A percentile compares a stretch with the other conserved stretches of the same genome.
Conservation (phyloP, 345 rosid genomes). For the Leavenworthia alabamica region DNA sequence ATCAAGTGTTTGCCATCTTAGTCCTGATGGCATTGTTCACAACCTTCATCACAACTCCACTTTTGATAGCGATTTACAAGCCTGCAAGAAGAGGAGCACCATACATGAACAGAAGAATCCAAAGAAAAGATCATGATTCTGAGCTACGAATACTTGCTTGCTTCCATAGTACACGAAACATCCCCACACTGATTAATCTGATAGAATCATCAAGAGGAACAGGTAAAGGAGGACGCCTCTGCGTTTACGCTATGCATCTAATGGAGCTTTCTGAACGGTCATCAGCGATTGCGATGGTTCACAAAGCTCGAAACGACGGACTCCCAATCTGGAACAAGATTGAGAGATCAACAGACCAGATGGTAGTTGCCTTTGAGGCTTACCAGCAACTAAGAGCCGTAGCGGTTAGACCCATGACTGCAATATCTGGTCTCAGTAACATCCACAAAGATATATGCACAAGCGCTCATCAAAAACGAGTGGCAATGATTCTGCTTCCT, state of each 20-base stretch:
- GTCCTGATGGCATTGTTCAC: slow-evolving; percentile 67
- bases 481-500: slow-evolving; percentile 52
- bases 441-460: slow-evolving; percentile 63
- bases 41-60: slow-evolving; percentile 61
- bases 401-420: slow-evolving; percentile 72
- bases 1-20: slow-evolving; percentile 52
- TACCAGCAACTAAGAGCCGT: slow-evolving; percentile 59
- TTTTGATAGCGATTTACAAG: slow-evolving; percentile 45
- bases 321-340: slow-evolving; percentile 65
- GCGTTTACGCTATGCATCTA: slow-evolving; percentile 63
- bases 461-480: slow-evolving; percentile 53
- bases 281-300: slow-evolving; percentile 71
- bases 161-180: slow-evolving; percentile 57
- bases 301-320: slow-evolving; percentile 62
- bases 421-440: slow-evolving; percentile 48
- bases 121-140: slow-evolving; percentile 44
- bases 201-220: slow-evolving; percentile 47
- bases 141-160: slow-evolving; percentile 56
- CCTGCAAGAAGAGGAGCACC: slow-evolving; percentile 53
- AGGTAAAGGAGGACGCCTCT: slow-evolving; percentile 42
- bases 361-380: slow-evolving; percentile 62
- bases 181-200: slow-evolving; percentile 59
- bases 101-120: slow-evolving; percentile 42
- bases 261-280: slow-evolving; percentile 78
- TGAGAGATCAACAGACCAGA: slow-evolving; percentile 36